Conservation (phyloP, 2,329 filamentous ascomycete species). For the Cladosporium cucumerinum region DNA sequence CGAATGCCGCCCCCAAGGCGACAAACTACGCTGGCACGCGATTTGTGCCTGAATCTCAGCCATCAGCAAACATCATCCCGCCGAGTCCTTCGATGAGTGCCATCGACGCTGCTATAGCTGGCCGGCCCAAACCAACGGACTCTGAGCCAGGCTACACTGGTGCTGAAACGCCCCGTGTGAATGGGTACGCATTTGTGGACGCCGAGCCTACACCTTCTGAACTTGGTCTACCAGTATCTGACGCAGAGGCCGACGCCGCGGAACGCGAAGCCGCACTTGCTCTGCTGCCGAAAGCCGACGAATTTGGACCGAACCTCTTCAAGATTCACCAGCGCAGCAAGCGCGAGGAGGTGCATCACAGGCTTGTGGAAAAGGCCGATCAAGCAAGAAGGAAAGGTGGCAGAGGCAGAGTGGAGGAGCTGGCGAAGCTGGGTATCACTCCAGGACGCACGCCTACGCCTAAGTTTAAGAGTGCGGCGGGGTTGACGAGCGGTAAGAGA, state of each 20-base stretch:
- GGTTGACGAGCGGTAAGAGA: constrained; percentile 36
- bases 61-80: constrained; percentile 47
- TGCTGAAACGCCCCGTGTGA: constrained; percentile 81
- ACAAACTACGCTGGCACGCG: constrained; percentile 84
- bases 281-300: constrained; percentile 47
- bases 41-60: constrained; percentile 49
- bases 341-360: constrained; percentile 77
- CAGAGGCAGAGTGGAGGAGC: constrained; percentile 43
- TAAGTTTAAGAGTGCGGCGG: constrained; percentile 58
- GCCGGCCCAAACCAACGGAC: constrained; percentile 60
- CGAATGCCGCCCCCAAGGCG: constrained; percentile 70
- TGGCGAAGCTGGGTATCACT: constrained; percentile 37
- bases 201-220: constrained; percentile 62
- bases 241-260: constrained; percentile 33
- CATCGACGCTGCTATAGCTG: constrained; percentile 78
- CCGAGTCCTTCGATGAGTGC: constrained; percentile 81
- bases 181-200: constrained; percentile 92
- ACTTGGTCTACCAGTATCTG: constrained; percentile 47
- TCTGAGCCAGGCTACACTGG: constrained; percentile 60
- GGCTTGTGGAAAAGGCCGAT: constrained; percentile 79
- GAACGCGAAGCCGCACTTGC: constrained; percentile 38
- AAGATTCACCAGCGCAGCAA: constrained; percentile 69
- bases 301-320: constrained; percentile 70
- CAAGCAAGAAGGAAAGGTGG: constrained; percentile 65
- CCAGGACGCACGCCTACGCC: constrained; percentile 60